Evolutionary conservation across 805 yeast genomes (phyloP).

Genomic region (Maudiozyma saulgeensis): DNA sequence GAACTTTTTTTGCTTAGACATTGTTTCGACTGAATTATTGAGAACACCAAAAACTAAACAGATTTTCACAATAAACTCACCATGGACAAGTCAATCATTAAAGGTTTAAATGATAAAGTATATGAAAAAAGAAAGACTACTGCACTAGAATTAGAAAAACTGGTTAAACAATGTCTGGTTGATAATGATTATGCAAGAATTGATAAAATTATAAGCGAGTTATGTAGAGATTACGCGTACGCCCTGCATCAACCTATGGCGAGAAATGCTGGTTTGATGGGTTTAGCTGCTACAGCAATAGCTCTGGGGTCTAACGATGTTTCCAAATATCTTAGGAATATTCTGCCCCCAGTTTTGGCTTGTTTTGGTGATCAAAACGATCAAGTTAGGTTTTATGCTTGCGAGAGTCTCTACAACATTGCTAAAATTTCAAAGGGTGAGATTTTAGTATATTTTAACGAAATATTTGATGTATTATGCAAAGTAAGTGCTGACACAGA

Average conservation of each 20-base stretch:
- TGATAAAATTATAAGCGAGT: constrained; percentile 52
- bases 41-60: not conserved
- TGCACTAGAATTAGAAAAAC: constrained; percentile 67
- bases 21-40: not conserved
- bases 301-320: constrained; percentile 82
- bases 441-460: constrained; percentile 82
- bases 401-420: constrained; percentile 89
- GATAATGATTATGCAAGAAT: constrained; percentile 31
- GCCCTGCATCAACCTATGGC: constrained; percentile 80
- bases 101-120: constrained; percentile 62
- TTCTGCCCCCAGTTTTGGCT: constrained; percentile 86
- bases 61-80: not conserved
- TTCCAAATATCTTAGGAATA: constrained; percentile 71
- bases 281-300: constrained; percentile 90
- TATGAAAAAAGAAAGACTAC: constrained; percentile 74
- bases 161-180: constrained; percentile 51
- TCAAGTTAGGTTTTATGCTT: constrained; percentile 93
- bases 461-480: constrained; percentile 87
- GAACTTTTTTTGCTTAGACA: too few species aligned
- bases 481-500: constrained; percentile 85
- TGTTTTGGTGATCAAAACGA: constrained; percentile 97
- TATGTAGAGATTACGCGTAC: constrained; percentile 69
- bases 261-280: constrained; percentile 91
- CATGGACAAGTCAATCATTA: constrained; percentile 51
- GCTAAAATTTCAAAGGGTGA: constrained; percentile 97